Percentiles rank a stretch among this genome's conserved stretches.
These are phyloP conservation scores for Nicotiana paniculata DNA, from an alignment of 257 asterid genomes.

Conservation along the genomic window DNA sequence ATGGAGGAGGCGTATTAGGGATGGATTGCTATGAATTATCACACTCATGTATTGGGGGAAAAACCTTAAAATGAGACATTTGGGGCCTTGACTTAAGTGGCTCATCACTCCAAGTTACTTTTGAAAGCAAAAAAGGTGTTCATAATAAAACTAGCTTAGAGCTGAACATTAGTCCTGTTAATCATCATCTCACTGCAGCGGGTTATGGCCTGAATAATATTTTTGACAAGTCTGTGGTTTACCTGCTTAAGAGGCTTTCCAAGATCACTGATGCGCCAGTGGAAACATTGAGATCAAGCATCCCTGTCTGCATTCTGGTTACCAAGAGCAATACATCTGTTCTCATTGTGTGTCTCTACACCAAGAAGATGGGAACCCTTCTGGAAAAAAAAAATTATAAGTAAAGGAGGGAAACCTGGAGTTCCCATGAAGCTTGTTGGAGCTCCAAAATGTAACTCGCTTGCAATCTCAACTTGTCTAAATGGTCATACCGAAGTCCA, in stretches of 20 bases:
- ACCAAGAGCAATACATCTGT: slow-evolving; percentile 53
- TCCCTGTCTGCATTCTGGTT: slow-evolving; percentile 89
- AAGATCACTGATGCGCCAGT: slow-evolving; percentile 25
- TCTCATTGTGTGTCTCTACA: slow-evolving; percentile 47
- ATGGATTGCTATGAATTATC: slow-evolving; percentile 84
- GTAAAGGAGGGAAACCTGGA: slow-evolving; percentile 39
- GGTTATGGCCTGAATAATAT: slow-evolving; percentile 95
- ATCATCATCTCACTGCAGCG: slow-evolving; percentile 71
- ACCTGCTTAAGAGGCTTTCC: slow-evolving; percentile 54
- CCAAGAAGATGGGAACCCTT: slow-evolving; percentile 39
- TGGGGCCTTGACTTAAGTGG: slow-evolving; percentile 94
- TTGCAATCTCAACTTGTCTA: slow-evolving; percentile 62
- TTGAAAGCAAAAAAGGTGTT: slow-evolving; percentile 44
- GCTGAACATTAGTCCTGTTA: slow-evolving; percentile 64
- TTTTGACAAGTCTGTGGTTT: slow-evolving; percentile 77
- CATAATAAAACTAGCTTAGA: slow-evolving; percentile 52
- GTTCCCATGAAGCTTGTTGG: slow-evolving; percentile 55
- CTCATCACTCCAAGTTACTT: slow-evolving; percentile 83
- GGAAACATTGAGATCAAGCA: slow-evolving; percentile 61
- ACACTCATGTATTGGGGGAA: slow-evolving; percentile 58
- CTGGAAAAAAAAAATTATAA: slow-evolving; percentile 33
- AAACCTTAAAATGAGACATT: slow-evolving; percentile 59
- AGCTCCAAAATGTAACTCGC: slow-evolving; percentile 60
- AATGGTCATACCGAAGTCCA: slow-evolving; percentile 53
- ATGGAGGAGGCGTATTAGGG: slow-evolving; percentile 90